A percentile compares a stretch with the other conserved stretches of the same genome.
These are phyloP conservation scores for Yamadazyma akitaensis DNA, from an alignment of 805 yeast species.

Conservation along the genomic window DNA sequence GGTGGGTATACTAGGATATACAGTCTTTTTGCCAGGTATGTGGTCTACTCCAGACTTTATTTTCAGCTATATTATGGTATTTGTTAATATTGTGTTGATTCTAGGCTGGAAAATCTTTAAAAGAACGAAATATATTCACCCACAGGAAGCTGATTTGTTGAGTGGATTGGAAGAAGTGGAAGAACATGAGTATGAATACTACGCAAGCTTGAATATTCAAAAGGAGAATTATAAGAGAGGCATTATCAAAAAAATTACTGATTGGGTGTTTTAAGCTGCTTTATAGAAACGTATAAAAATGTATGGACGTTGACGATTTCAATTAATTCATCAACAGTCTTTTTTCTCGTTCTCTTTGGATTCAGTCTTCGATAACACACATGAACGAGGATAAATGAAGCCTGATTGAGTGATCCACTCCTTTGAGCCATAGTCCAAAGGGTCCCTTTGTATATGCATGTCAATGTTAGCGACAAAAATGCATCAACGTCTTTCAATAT, in stretches of 20 bases:
- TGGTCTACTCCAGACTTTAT: slow-evolving; percentile 64
- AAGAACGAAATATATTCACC: slow-evolving; percentile 34
- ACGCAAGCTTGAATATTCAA: slow-evolving; percentile 6
- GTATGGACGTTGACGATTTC: too few relatives aligned
- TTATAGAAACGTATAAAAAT: background rate
- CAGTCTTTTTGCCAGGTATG: slow-evolving; percentile 54
- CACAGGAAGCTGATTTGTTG: slow-evolving; percentile 44
- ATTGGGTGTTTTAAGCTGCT: slow-evolving; percentile 9
- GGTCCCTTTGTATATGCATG: too few relatives aligned
- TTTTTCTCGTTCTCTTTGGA: too few relatives aligned
- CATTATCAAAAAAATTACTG: slow-evolving; percentile 5
- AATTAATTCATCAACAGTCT: too few relatives aligned
- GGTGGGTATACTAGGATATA: slow-evolving; percentile 65
- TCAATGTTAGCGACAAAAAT: too few relatives aligned
- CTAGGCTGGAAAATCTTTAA: slow-evolving; percentile 35
- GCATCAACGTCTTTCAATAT: too few relatives aligned
- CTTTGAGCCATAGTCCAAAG: too few relatives aligned
- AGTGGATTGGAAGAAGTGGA: slow-evolving; percentile 47
- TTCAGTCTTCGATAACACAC: too few relatives aligned
- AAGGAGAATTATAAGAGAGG: slow-evolving; percentile 5
- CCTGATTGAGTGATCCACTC: too few relatives aligned
- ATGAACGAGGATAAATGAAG: too few relatives aligned
- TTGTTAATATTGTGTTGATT: slow-evolving; percentile 35
- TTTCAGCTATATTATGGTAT: slow-evolving; percentile 70
- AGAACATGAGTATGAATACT: slow-evolving; percentile 41